A percentile compares a stretch with the other conserved stretches of the same genome.
Conservation (phyloP, 2,329 filamentous ascomycete genomes). For the Simplicillium sp. region DNA sequence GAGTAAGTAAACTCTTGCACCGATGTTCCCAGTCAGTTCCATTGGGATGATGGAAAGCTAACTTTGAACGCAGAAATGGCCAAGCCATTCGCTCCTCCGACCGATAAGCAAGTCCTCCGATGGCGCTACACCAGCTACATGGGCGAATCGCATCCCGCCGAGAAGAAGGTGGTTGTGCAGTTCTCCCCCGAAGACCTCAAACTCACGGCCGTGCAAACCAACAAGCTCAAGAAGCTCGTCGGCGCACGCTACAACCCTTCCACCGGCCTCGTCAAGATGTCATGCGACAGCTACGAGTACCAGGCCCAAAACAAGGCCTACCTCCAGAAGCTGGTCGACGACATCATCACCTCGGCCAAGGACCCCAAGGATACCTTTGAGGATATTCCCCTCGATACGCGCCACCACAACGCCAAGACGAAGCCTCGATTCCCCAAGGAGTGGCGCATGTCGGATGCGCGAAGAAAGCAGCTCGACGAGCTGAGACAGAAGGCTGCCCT, state of each 20-base stretch:
- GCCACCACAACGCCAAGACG: constrained; percentile 62
- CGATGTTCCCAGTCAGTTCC: no score
- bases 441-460: constrained; percentile 70
- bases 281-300: constrained; percentile 78
- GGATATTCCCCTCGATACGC: constrained; percentile 80
- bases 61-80: constrained; percentile 54
- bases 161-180: constrained; percentile 89
- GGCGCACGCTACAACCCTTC: constrained; percentile 83
- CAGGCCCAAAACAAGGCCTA: constrained; percentile 97
- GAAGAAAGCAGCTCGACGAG: constrained; percentile 55
- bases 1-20: constrained; percentile 49
- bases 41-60: constrained; percentile 11
- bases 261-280: constrained; percentile 76
- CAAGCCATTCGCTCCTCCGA: constrained; percentile 69
- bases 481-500: constrained; percentile 41
- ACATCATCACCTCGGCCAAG: constrained; percentile 66
- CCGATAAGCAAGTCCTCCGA: constrained; percentile 60
- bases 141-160: constrained; percentile 84
- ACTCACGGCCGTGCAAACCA: constrained; percentile 56
- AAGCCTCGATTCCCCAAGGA: constrained; percentile 66
- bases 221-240: constrained; percentile 80
- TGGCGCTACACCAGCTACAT: constrained; percentile 98
- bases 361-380: constrained; percentile 73
- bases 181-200: constrained; percentile 68
- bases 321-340: constrained; percentile 67